Evolutionary conservation across 345 rosid species (phyloP).

Genomic region (Psidium guajava): DNA sequence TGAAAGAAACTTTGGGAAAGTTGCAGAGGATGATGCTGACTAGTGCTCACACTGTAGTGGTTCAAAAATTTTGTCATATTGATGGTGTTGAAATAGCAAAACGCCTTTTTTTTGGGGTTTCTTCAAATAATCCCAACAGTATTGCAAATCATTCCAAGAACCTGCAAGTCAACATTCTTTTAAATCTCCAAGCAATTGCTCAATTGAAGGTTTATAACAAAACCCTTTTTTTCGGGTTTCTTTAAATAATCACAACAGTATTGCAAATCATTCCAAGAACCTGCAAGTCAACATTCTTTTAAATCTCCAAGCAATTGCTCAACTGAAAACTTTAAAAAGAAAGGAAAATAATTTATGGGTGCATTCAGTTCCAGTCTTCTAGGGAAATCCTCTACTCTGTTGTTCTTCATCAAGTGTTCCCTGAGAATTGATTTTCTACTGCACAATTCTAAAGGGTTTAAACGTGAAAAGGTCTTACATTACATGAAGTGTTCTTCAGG

Average conservation of each 20-base stretch:
- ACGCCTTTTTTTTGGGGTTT: background rate
- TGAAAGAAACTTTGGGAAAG: background rate
- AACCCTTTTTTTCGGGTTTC: background rate
- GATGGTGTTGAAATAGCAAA: background rate
- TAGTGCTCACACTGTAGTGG: background rate
- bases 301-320: background rate
- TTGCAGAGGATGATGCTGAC: background rate
- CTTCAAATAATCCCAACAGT: background rate
- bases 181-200: background rate
- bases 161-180: background rate
- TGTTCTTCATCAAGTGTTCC: background rate
- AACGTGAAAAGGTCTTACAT: background rate
- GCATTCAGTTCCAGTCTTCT: background rate
- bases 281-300: background rate
- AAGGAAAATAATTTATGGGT: background rate
- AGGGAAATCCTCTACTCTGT: background rate
- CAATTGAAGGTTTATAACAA: background rate
- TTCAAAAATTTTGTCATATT: background rate
- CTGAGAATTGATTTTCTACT: too few relatives aligned
- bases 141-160: background rate
- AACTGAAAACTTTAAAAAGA: background rate
- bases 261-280: background rate
- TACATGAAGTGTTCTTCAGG: background rate
- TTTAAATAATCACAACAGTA: background rate
- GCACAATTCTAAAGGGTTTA: background rate